Percentiles rank a stretch among this genome's conserved stretches.
Conservation (phyloP, 2,329 filamentous ascomycete species). For the Myotisia sp. region DNA sequence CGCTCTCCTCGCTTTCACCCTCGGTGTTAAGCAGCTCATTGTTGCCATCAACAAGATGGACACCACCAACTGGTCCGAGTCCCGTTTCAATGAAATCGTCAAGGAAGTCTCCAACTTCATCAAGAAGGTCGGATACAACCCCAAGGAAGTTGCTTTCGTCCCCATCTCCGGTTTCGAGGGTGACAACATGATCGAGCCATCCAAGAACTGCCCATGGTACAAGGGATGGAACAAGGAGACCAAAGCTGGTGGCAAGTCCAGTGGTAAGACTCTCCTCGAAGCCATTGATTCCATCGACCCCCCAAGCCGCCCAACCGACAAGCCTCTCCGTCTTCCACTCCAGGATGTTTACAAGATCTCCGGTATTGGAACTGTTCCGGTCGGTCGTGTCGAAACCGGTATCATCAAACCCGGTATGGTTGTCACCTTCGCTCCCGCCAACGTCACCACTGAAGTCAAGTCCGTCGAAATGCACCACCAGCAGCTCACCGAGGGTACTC, state of each 20-base stretch:
- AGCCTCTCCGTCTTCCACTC: constrained; percentile 99
- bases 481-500: constrained; percentile 86
- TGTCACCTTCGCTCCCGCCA: constrained; percentile 95
- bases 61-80: constrained; percentile 96
- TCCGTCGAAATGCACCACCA: constrained; percentile 99
- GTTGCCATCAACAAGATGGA: constrained; percentile 99
- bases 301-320: constrained; percentile 87
- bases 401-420: constrained; percentile 68
- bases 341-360: constrained; percentile 99
- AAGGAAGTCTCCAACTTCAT: constrained; percentile 99
- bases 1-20: constrained; percentile 98
- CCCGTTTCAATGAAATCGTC: constrained; percentile 96
- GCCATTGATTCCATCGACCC: constrained; percentile 94
- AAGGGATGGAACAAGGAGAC: constrained; percentile 99
- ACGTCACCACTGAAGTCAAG: constrained; percentile 99
- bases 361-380: constrained; percentile 98
- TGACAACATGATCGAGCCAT: constrained; percentile 94
- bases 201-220: constrained; percentile 98
- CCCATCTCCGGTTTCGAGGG: constrained; percentile 99
- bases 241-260: constrained; percentile 70
- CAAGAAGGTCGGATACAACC: constrained; percentile 99
- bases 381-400: constrained; percentile 99
- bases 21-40: constrained; percentile 99
- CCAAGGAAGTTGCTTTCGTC: constrained; percentile 95
- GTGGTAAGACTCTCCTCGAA: constrained; percentile 96